Percentiles rank a stretch among this genome's conserved stretches.
These are phyloP conservation scores for Dactylonectria estremocensis DNA, from an alignment of 2,329 filamentous ascomycete species.

Conservation along the genomic window DNA sequence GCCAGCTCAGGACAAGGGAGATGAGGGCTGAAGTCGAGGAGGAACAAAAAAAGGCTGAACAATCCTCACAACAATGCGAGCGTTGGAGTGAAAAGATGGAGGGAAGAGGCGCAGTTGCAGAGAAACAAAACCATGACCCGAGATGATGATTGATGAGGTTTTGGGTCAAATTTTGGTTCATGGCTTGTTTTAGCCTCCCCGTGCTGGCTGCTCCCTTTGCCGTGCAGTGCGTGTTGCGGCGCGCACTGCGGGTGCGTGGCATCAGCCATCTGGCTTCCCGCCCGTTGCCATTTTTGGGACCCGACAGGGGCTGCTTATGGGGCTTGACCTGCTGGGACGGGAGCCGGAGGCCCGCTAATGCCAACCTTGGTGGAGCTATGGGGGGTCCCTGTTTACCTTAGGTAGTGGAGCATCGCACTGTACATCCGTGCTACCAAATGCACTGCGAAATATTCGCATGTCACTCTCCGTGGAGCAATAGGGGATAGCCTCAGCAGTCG, in stretches of 20 bases:
- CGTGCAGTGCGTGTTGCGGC: neutral
- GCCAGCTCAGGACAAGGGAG: neutral
- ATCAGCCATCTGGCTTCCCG: constrained; percentile 27
- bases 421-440: no score
- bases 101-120: neutral
- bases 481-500: constrained; percentile 10
- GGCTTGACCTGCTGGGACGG: neutral
- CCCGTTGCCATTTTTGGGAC: constrained; percentile 24
- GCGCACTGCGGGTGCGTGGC: constrained; percentile 27
- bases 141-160: constrained; percentile 6
- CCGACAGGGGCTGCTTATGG: neutral
- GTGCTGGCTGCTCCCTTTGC: neutral
- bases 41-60: no score
- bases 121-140: constrained; percentile 23
- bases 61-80: neutral
- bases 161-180: no score
- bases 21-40: neutral
- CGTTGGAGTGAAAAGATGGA: neutral
- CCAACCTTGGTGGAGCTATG: constrained; percentile 9
- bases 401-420: constrained; percentile 21
- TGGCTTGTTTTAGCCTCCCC: no score
- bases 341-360: neutral
- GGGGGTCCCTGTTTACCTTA: constrained; percentile 25
- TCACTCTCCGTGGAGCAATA: neutral
- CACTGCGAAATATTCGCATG: no score